phyloP scores from a whole-genome alignment of 768 basidiomycete genomes.

The Leccinum imitatum region DNA sequence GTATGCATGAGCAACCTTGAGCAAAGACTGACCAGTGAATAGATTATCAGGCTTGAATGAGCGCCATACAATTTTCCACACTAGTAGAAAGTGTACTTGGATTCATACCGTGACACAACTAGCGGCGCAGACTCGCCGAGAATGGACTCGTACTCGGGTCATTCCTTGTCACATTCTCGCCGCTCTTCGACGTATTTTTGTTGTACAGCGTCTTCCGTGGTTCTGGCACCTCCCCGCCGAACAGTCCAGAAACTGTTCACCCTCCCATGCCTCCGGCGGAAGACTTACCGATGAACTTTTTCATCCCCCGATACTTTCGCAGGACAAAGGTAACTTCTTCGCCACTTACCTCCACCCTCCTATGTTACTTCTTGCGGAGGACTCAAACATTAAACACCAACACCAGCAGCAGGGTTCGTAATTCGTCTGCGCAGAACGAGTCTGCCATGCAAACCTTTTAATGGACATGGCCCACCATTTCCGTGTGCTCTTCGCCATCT shows the following conservation, averaged over 20 bases:
- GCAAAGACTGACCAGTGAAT: too few relatives aligned
- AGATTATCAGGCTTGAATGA: too few relatives aligned
- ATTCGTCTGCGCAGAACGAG: conserved; percentile 28
- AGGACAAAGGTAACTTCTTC: conserved; percentile 56
- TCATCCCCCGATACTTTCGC: conserved; percentile 59
- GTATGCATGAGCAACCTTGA: too few relatives aligned
- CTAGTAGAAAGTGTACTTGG: too few relatives aligned
- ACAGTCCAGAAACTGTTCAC: conserved; percentile 54
- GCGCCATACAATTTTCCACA: too few relatives aligned
- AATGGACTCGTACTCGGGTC: conserved; percentile 28
- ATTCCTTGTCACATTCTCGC: conserved; percentile 52
- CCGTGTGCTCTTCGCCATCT: conserved; percentile 4
- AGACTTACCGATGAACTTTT: conserved; percentile 72
- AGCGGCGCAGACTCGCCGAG: too few relatives aligned
- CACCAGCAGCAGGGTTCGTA: conserved; percentile 1
- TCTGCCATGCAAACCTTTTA: conserved; percentile 36
- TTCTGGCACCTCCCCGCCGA: conserved; percentile 74
- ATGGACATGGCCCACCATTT: conserved; percentile 8
- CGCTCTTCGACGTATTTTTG: conserved; percentile 65
- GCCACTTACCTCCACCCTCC: conserved; percentile 38
- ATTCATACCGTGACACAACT: too few relatives aligned
- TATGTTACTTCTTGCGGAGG: conserved; percentile 47
- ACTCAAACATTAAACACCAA: conserved; percentile 22
- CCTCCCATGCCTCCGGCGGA: conserved; percentile 67
- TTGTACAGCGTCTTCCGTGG: conserved; percentile 53